A percentile compares a stretch with the other conserved stretches of the same genome.
phyloP scores from a whole-genome alignment of 768 basidiomycete genomes.

The Pleurotus tuoliensis region DNA sequence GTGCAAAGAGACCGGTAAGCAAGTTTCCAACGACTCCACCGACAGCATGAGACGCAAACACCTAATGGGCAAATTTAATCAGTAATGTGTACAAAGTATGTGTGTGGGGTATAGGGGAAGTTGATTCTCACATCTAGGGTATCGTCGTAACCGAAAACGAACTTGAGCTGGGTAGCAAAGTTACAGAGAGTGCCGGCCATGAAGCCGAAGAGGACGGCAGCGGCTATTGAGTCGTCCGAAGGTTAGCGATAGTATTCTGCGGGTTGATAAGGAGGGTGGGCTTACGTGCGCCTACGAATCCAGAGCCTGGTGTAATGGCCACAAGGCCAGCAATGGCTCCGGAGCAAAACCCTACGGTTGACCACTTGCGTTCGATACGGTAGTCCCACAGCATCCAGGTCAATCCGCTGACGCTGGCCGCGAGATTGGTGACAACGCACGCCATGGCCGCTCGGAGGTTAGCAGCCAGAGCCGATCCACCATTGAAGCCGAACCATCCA shows the following conservation, averaged over 20 bases:
- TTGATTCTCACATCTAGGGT: conserved; percentile 62
- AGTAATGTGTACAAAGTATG: background rate
- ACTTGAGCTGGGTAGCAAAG: conserved; percentile 93
- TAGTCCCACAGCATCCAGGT: conserved; percentile 97
- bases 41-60: conserved; percentile 82
- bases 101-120: background rate
- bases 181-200: conserved; percentile 84
- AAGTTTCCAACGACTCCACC: conserved; percentile 82
- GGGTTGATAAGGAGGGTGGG: conserved; percentile 9
- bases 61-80: conserved; percentile 37
- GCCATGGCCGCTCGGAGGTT: conserved; percentile 86
- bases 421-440: conserved; percentile 90
- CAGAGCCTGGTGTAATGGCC: conserved; percentile 83
- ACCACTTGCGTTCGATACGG: conserved; percentile 91
- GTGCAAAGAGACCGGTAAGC: conserved; percentile 86
- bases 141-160: conserved; percentile 71
- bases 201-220: conserved; percentile 85
- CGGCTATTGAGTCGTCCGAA: conserved; percentile 42
- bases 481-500: conserved; percentile 96
- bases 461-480: conserved; percentile 85
- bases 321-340: conserved; percentile 91
- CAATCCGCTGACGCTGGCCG: conserved; percentile 80
- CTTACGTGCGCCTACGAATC: conserved; percentile 75
- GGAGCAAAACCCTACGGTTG: conserved; percentile 91
- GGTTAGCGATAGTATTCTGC: background rate